Conservation (phyloP, 2,329 filamentous ascomycete genomes). For the Phyllosticta citribraziliensis region DNA sequence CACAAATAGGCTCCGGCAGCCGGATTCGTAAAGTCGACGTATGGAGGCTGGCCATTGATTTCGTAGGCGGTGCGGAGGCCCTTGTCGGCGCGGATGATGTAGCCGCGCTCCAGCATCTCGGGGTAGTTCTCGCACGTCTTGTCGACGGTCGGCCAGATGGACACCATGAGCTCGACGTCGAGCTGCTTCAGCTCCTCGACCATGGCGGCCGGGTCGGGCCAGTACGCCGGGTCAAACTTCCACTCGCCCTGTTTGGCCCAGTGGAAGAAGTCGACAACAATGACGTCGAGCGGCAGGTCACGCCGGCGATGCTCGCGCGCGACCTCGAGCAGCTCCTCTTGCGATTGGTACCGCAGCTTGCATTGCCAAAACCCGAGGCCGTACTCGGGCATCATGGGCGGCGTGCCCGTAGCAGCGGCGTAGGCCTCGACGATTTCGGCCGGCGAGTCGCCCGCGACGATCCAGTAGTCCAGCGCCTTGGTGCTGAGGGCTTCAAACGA, state of each 20-base stretch:
- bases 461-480: conserved; percentile 52
- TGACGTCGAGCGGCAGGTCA: conserved; percentile 50
- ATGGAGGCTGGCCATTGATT: conserved; percentile 48
- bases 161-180: conserved; percentile 57
- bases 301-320: conserved; percentile 50
- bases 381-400: conserved; percentile 60
- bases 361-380: conserved; percentile 61
- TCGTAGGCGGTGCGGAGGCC: conserved; percentile 51
- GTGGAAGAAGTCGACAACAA: conserved; percentile 61
- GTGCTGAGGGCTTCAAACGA: conserved; percentile 53
- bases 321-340: conserved; percentile 52
- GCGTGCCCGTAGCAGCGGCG: conserved; percentile 46
- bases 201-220: conserved; percentile 60
- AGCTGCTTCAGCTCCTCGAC: conserved; percentile 49
- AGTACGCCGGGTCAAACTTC: conserved; percentile 55
- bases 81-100: conserved; percentile 51
- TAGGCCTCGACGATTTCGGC: conserved; percentile 49
- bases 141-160: conserved; percentile 60
- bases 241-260: conserved; percentile 59
- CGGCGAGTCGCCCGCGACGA: conserved; percentile 49
- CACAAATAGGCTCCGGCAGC: conserved; percentile 50
- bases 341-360: conserved; percentile 56
- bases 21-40: conserved; percentile 57
- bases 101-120: conserved; percentile 52
- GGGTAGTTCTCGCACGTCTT: conserved; percentile 48